These are phyloP conservation scores for Sclerotinia nivalis DNA, from an alignment of 2,329 filamentous ascomycete genomes.

Conservation along the genomic window DNA sequence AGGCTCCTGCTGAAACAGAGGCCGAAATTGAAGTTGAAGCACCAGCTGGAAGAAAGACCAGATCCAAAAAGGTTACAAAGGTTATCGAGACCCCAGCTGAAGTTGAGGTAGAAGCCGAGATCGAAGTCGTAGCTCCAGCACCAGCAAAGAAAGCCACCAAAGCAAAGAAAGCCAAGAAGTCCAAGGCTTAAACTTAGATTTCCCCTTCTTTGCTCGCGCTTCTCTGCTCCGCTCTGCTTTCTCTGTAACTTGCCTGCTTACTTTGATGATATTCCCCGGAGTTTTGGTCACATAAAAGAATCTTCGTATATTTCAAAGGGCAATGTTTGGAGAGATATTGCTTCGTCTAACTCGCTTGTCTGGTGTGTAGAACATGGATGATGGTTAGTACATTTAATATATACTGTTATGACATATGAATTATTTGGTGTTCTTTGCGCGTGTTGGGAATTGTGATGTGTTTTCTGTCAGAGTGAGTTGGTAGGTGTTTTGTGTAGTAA, in stretches of 20 bases:
- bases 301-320: constrained; percentile 11
- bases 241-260: constrained; percentile 1
- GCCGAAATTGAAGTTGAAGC: background rate
- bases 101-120: background rate
- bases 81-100: background rate
- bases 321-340: constrained; percentile 1
- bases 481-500: background rate
- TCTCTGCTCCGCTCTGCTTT: background rate
- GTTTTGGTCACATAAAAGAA: constrained; percentile 17
- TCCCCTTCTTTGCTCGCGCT: background rate
- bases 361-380: background rate
- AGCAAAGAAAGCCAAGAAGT: constrained; percentile 12
- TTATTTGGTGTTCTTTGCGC: background rate
- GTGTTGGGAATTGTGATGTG: background rate
- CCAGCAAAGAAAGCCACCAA: constrained; percentile 3
- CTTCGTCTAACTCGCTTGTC: background rate
- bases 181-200: constrained; percentile 2
- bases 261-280: constrained; percentile 15
- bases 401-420: background rate
- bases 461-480: background rate
- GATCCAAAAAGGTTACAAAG: constrained; percentile 6
- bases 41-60: constrained; percentile 3
- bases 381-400: constrained; percentile 6
- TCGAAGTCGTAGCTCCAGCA: background rate
- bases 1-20: background rate